Evolutionary conservation across 2,329 filamentous ascomycete genomes (phyloP).

Genomic region (Sarocladium oryzae): DNA sequence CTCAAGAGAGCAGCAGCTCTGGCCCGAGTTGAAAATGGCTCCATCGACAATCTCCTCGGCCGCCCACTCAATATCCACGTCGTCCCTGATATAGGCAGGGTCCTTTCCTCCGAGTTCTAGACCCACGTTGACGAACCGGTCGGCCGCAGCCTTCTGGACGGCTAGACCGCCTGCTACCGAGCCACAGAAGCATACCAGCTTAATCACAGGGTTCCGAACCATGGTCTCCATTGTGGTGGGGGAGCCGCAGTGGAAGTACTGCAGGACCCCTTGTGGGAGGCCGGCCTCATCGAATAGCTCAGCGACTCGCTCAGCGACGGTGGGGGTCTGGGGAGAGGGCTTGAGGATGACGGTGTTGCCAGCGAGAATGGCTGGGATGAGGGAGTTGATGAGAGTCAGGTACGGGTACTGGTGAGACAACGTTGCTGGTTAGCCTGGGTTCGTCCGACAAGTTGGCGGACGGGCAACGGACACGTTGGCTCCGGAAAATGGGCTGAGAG

Average conservation of each 20-base stretch:
- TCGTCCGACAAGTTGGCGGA: neutral
- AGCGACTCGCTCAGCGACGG: conserved; percentile 77
- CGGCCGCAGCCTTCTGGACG: conserved; percentile 77
- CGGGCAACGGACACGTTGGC: neutral
- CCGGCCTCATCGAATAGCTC: conserved; percentile 74
- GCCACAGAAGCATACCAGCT: conserved; percentile 86
- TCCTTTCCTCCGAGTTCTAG: conserved; percentile 94
- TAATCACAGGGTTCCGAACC: conserved; percentile 68
- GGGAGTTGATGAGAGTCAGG: conserved; percentile 83
- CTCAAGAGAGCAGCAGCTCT: conserved; percentile 92
- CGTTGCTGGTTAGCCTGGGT: conserved; percentile 12
- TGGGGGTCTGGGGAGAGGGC: conserved; percentile 91
- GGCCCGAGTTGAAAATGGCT: conserved; percentile 96
- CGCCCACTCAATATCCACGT: conserved; percentile 85
- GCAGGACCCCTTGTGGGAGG: conserved; percentile 74
- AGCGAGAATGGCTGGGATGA: conserved; percentile 83
- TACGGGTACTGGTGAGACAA: conserved; percentile 70
- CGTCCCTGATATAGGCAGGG: conserved; percentile 78
- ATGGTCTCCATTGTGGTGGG: conserved; percentile 70
- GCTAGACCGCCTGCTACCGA: conserved; percentile 83
- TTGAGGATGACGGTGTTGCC: conserved; percentile 92
- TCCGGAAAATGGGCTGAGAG: neutral
- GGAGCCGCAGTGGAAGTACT: conserved; percentile 87
- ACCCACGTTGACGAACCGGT: conserved; percentile 78
- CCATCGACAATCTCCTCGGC: conserved; percentile 94